A percentile compares a stretch with the other conserved stretches of the same genome.
Evolutionary conservation across 192 early-diverging fungal species (phyloP).

Genomic region (Backusella morwellensis): DNA sequence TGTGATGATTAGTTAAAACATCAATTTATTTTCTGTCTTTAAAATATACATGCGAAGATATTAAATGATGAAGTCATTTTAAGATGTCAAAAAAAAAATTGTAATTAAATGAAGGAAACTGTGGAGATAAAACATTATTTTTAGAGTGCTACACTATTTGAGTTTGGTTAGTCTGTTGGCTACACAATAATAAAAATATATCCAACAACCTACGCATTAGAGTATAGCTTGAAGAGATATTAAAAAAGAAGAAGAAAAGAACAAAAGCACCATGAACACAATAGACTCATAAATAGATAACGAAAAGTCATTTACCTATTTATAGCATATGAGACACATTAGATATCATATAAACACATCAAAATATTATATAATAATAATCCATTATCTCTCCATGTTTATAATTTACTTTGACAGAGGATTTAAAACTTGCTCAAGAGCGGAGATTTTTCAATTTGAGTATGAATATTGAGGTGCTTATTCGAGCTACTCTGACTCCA

Average conservation of each 20-base stretch:
- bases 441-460: constrained; percentile 8
- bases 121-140: not conserved
- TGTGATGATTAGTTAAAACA: not conserved
- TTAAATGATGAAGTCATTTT: not conserved
- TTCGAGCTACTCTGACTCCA: not conserved
- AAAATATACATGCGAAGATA: not conserved
- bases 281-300: not conserved
- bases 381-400: not conserved
- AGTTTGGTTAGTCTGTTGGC: not conserved
- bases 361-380: not conserved
- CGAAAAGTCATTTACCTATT: not conserved
- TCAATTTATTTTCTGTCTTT: not conserved
- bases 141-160: not conserved
- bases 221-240: not conserved
- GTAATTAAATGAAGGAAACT: not conserved
- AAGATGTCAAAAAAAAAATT: not conserved
- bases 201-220: not conserved
- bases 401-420: not conserved
- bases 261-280: not conserved
- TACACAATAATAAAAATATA: not conserved
- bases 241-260: not conserved
- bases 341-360: not conserved
- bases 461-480: not conserved
- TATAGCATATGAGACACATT: not conserved
- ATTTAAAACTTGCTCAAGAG: constrained; percentile 5